Conservation (phyloP, 1,139 yeast species). For the Sugiyamaella castrensis region DNA sequence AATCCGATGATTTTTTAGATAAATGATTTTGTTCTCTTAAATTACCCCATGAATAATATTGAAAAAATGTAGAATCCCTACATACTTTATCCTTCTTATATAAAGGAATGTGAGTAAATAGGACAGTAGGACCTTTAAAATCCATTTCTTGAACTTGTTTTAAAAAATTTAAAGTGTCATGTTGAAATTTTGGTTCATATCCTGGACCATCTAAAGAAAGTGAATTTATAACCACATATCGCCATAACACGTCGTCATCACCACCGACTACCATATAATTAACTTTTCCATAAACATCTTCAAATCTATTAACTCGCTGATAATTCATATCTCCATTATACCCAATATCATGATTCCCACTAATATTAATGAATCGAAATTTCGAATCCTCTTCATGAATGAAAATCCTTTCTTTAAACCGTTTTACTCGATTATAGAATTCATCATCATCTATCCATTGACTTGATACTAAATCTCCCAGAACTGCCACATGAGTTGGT, state of each 20-base stretch:
- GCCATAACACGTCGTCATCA: slow-evolving; percentile 43
- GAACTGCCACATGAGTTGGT: slow-evolving; percentile 81
- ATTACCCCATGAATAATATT: slow-evolving; percentile 59
- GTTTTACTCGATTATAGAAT: slow-evolving; percentile 69
- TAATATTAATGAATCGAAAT: slow-evolving; percentile 59
- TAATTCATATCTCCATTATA: slow-evolving; percentile 92
- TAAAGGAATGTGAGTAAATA: slow-evolving; percentile 88
- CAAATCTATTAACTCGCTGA: slow-evolving; percentile 83
- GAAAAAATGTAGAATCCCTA: slow-evolving; percentile 75
- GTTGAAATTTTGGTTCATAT: slow-evolving; percentile 63
- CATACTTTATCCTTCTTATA: slow-evolving; percentile 79
- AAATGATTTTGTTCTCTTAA: slow-evolving; percentile 88
- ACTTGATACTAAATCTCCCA: slow-evolving; percentile 92
- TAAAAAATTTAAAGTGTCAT: slow-evolving; percentile 70
- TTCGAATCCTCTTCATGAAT: slow-evolving; percentile 32
- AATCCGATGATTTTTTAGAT: slow-evolving; percentile 60
- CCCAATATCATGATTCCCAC: slow-evolving; percentile 96
- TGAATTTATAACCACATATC: slow-evolving; percentile 81
- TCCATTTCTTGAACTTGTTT: slow-evolving; percentile 46
- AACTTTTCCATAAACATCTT: slow-evolving; percentile 71
- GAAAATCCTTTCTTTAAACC: slow-evolving; percentile 52
- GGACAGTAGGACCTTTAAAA: slow-evolving; percentile 74
- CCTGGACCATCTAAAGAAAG: slow-evolving; percentile 90
- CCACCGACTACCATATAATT: slow-evolving; percentile 70
- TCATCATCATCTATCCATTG: slow-evolving; percentile 94